A percentile compares a stretch with the other conserved stretches of the same genome.
Evolutionary conservation across 345 rosid species (phyloP).

Genomic region (Corymbia maculata): DNA sequence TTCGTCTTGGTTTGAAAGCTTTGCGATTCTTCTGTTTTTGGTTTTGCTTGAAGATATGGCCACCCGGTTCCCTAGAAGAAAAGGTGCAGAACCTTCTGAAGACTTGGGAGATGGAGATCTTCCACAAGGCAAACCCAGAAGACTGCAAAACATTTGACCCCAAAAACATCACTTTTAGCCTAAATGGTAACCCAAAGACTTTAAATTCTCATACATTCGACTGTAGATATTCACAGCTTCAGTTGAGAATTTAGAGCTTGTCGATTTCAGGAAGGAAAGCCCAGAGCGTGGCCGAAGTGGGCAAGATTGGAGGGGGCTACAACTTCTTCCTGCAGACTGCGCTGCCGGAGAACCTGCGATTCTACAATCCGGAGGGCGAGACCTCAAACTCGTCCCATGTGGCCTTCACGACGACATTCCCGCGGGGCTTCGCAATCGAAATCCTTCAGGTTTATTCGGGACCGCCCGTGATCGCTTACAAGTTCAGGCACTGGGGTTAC

Average conservation of each 20-base stretch:
- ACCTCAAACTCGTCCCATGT: constrained; percentile 8
- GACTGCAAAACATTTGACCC: constrained; percentile 31
- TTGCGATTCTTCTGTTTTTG: background rate
- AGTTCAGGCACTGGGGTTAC: constrained; percentile 73
- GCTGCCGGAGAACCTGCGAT: constrained; percentile 30
- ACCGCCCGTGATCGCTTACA: constrained; percentile 42
- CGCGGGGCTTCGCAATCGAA: constrained; percentile 57
- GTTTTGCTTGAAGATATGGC: constrained; percentile 34
- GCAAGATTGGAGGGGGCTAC: constrained; percentile 51
- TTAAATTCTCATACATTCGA: background rate
- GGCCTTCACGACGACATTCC: constrained; percentile 45
- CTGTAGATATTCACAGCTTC: background rate
- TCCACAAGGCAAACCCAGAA: constrained; percentile 22
- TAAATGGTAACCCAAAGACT: constrained; percentile 26
- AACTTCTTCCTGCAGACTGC: constrained; percentile 44
- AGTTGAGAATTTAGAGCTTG: background rate
- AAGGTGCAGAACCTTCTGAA: constrained; percentile 54
- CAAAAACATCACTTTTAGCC: constrained; percentile 18
- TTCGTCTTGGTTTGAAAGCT: background rate
- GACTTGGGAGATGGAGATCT: constrained; percentile 68
- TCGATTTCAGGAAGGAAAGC: constrained; percentile 30
- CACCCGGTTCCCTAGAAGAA: constrained; percentile 50
- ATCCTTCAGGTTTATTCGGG: constrained; percentile 48
- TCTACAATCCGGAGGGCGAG: constrained; percentile 23
- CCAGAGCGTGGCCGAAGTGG: constrained; percentile 22